Base-by-base conservation (phyloP, 2,329 filamentous ascomycete species). In the Talaromyces sp. region DNA sequence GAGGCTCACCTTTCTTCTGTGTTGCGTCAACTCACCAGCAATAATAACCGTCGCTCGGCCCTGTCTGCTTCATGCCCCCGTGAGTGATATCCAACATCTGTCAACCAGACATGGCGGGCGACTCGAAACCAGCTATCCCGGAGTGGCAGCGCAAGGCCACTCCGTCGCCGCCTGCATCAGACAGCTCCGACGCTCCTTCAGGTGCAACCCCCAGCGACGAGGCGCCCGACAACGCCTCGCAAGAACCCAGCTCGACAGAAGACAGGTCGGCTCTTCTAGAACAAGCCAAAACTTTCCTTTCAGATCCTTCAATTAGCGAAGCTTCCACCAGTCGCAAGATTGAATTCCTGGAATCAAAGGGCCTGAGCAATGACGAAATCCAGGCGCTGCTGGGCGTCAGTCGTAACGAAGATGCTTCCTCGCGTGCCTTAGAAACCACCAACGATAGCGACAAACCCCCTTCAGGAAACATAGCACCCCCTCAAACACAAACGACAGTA, bases 321-420 rank as follows among this genome's bases (percentile, higher is more conserved):
- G 86, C 88, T 35, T 81, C 88, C 0, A 81, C 82, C 51, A 88
- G 90, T 59, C 87, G 86, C 74, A 96, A 96, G 77, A 79, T 84
- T 21, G 83, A 84, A 8, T 96, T 96, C 67, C 78, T 97, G 1
- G 82, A 87, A 69, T 85, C 84, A 56, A 97, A 97, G 73, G 90
- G 90, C 3, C 78, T 96, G 8, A 77, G 77, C 3, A 77, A 83
- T 4, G 80, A 82, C 32, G 86, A 93, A 63, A 90, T 96, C 63
- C 79, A 90, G 65, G 78, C 79, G 55, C 78, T 96, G 8, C 76
- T 96, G 64, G 78, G 73, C 31, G 63, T 73, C 52, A 71, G 73
- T 58, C 70, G 68, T 62, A 76, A 75, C 52, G 55, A 64, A 13
- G 69, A 73, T 59, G 61, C 43, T 13, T 31, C 53, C 17, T 24